These are phyloP conservation scores for Tetrahymena thermophila DNA, from an alignment of 73 alveolate genomes.

Conservation along the genomic window DNA sequence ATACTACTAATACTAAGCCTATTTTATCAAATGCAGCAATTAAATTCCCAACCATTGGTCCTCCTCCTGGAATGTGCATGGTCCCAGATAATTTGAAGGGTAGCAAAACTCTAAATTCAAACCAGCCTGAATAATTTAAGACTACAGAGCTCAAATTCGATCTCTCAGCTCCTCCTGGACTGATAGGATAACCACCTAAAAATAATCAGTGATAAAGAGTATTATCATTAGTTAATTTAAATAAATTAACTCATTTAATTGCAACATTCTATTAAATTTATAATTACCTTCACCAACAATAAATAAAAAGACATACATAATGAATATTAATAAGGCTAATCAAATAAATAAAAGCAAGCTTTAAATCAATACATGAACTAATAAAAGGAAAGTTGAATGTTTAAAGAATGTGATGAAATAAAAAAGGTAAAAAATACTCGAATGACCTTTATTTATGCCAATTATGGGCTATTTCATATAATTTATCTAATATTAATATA, in stretches of 20 bases:
- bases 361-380: no score
- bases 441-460: no score
- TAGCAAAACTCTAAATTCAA: background rate
- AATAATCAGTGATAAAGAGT: background rate
- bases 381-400: no score
- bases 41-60: background rate
- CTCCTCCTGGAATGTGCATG: background rate
- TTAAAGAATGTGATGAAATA: no score
- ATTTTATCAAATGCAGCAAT: background rate
- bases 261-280: no score
- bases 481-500: no score
- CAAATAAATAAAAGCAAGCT: no score
- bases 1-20: background rate
- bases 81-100: background rate
- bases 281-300: background rate
- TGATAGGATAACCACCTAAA: background rate
- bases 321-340: background rate
- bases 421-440: no score
- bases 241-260: background rate
- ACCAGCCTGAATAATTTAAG: background rate
- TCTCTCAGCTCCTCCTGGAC: background rate
- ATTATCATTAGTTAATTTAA: background rate
- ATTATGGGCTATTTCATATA: no score
- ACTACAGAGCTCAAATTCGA: background rate
- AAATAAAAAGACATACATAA: background rate